phyloP scores from a whole-genome alignment of 805 yeast species.

The Dipodascopsis uninucleata region DNA sequence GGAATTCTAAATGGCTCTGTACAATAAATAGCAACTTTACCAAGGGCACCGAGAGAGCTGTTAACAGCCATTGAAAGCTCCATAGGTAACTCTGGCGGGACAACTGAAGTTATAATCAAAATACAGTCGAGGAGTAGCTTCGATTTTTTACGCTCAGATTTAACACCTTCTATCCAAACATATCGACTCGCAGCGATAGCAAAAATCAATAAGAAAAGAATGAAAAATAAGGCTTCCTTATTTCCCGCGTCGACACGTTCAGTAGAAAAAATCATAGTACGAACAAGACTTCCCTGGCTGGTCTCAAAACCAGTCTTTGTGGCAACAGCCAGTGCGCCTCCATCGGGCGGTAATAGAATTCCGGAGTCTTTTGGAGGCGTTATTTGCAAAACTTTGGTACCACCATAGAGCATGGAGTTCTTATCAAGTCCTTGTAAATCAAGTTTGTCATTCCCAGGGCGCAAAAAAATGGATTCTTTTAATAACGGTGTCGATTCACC shows the following conservation, averaged over 20 bases:
- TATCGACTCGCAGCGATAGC: slow-evolving; percentile 96
- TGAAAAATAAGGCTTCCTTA: slow-evolving; percentile 88
- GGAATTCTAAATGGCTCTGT: slow-evolving; percentile 99
- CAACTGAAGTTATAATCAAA: slow-evolving; percentile 92
- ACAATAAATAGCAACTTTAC: slow-evolving; percentile 86
- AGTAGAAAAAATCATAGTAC: slow-evolving; percentile 95
- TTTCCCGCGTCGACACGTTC: slow-evolving; percentile 96
- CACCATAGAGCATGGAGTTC: slow-evolving; percentile 87
- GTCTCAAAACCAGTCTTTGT: slow-evolving; percentile 97
- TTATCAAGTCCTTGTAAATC: slow-evolving; percentile 83
- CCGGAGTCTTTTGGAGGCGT: slow-evolving; percentile 39
- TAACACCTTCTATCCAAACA: slow-evolving; percentile 97
- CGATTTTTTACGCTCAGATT: slow-evolving; percentile 91
- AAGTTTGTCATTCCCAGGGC: slow-evolving; percentile 66
- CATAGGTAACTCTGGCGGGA: slow-evolving; percentile 99
- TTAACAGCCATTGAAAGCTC: slow-evolving; percentile 98
- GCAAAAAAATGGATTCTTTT: slow-evolving; percentile 82
- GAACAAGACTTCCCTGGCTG: slow-evolving; percentile 92
- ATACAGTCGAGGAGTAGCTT: slow-evolving; percentile 93
- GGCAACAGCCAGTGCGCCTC: slow-evolving; percentile 87
- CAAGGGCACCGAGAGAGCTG: slow-evolving; percentile 79
- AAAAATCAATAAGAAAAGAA: slow-evolving; percentile 80
- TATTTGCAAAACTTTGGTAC: slow-evolving; percentile 92
- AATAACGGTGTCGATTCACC: slow-evolving; percentile 97
- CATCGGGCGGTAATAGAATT: slow-evolving; percentile 74